Conservation (phyloP, 2,329 filamentous ascomycete genomes). For the Trichoderma semiorbis region DNA sequence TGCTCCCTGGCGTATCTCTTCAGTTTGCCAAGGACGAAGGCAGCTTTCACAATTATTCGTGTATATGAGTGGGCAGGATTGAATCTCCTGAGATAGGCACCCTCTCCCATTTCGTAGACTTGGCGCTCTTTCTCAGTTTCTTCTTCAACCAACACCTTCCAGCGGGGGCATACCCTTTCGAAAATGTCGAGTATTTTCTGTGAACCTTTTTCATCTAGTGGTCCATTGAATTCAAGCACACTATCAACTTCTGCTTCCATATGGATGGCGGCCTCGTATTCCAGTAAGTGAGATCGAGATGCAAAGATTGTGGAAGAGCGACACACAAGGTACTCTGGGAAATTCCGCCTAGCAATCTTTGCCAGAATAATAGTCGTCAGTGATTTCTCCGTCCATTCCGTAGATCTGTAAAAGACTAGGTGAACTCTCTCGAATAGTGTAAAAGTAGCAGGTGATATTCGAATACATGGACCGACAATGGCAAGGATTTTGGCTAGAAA, state of each 20-base stretch:
- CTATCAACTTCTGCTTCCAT: constrained; percentile 79
- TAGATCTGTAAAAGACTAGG: constrained; percentile 92
- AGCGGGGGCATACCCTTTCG: constrained; percentile 73
- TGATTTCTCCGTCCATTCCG: constrained; percentile 96
- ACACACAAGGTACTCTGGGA: constrained; percentile 86
- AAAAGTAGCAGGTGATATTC: constrained; percentile 68
- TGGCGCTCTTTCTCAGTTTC: constrained; percentile 75
- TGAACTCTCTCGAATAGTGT: constrained; percentile 92
- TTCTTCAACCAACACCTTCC: constrained; percentile 68
- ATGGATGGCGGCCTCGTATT: constrained; percentile 84
- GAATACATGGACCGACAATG: constrained; percentile 77
- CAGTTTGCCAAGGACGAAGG: constrained; percentile 72
- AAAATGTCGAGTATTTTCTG: constrained; percentile 69
- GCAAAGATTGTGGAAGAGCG: constrained; percentile 85
- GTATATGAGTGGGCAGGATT: constrained; percentile 93
- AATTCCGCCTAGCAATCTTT: constrained; percentile 82
- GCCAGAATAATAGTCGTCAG: constrained; percentile 91
- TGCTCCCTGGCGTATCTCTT: constrained; percentile 80
- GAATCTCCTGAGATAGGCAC: constrained; percentile 83
- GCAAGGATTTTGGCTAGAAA: constrained; percentile 74
- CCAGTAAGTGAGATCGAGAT: constrained; percentile 69
- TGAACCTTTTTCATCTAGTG: constrained; percentile 62
- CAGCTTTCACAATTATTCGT: constrained; percentile 84
- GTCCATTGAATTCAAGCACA: constrained; percentile 75
- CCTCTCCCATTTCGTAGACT: constrained; percentile 78